Evolutionary conservation across 148 eudicot genomes (phyloP), one percentile per base, ranked within the genome.

Genomic region (Rhododendron vialii): DNA sequence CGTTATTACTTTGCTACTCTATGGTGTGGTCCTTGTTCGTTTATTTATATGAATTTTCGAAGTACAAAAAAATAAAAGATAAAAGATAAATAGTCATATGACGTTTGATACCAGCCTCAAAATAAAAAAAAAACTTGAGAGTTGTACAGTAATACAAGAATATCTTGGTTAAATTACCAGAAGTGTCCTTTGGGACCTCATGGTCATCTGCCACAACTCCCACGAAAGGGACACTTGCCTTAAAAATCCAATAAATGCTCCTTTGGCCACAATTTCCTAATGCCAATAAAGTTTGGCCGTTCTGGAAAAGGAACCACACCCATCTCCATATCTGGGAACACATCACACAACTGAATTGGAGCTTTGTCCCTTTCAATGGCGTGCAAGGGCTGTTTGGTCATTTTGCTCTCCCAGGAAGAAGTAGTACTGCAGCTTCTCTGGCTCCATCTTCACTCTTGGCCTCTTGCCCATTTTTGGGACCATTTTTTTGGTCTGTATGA

Each of bases 321-420:
- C 81, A 36, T 47, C 50, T 47, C 11, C 11, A 20, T 45, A 20
- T 45, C 51, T 22, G 11, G 26, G 30, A 30, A 45, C 14, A 78
- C 81, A 43, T 24, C 33, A 9, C 53, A 43, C 53, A 7, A 43
- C 51, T 4, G 26, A 80, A 80, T 28, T 53, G 33, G 67, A 41
- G 65, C 5, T 71, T 81, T 69, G 79, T 71, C 85, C 79, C 85
- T 84, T 71, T 84, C 63, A 48, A 15, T 84, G 80, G 61, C 85
- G 41, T 48, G 59, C 26, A 84, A 48, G 80, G 78, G 51, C 41
- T n/a, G 45, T 48, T 48, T 11, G 43, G 79, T 28, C 47, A 71
- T 30, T 84, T 48, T 47, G 5, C 36, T 38, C 15, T 22, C 63
- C 24, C 11, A 45, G 24, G 53, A n/a, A 5, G 38, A 28, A 11